Evolutionary conservation across 345 rosid species (phyloP).

Genomic region (Brassica carinata): DNA sequence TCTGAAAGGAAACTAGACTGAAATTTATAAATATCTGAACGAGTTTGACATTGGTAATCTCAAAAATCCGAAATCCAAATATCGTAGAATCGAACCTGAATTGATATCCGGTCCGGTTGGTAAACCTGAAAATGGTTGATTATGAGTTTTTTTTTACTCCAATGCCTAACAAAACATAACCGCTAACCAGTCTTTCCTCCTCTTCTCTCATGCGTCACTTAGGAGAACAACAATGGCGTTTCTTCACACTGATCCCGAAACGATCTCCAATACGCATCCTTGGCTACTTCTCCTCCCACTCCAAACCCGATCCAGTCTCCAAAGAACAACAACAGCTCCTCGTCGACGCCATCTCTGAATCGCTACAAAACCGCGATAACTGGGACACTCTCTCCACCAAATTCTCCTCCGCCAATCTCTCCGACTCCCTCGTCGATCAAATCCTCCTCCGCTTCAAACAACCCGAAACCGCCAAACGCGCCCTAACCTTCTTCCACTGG

Average conservation of each 20-base stretch:
- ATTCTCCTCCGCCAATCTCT: constrained; percentile 44
- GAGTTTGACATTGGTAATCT: no score
- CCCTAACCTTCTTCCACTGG: constrained; percentile 81
- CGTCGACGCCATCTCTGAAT: constrained; percentile 44
- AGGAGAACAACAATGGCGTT: constrained; percentile 19
- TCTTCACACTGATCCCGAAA: neutral
- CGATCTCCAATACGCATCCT: neutral
- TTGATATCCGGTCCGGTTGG: no score
- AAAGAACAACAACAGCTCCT: constrained; percentile 6
- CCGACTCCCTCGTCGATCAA: constrained; percentile 43
- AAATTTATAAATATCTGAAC: no score
- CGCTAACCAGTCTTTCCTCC: neutral
- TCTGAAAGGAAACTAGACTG: no score
- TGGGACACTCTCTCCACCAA: constrained; percentile 62
- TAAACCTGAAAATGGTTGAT: no score
- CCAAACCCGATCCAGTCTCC: constrained; percentile 11
- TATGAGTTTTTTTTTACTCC: neutral
- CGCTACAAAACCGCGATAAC: constrained; percentile 43
- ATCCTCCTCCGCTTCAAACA: constrained; percentile 67
- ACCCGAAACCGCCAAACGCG: constrained; percentile 63
- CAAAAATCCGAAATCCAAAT: no score
- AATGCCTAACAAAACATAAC: neutral
- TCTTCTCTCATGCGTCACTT: constrained; percentile 25
- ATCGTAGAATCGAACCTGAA: no score
- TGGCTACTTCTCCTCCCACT: constrained; percentile 14